phyloP scores from a whole-genome alignment of 73 alveolate species.

The Diophrys sp. region DNA sequence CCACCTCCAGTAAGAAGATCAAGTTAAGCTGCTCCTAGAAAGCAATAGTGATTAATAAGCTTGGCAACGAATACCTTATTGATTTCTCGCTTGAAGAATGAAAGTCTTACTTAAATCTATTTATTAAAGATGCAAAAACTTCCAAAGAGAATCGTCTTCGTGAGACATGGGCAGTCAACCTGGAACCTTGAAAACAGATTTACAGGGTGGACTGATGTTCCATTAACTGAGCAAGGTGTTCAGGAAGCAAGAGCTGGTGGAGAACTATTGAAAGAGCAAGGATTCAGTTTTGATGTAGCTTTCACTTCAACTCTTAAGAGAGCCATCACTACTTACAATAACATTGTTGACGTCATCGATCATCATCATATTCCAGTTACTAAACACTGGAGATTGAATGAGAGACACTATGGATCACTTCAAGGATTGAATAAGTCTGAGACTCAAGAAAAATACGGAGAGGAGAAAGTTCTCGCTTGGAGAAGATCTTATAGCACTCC shows the following conservation, averaged over 20 bases:
- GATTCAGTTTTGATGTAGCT: conserved; percentile 85
- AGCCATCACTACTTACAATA: conserved; percentile 72
- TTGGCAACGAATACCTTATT: too few relatives aligned
- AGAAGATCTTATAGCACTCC: conserved; percentile 95
- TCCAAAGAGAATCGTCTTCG: conserved; percentile 41
- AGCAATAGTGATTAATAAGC: too few relatives aligned
- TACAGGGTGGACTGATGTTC: conserved; percentile 99
- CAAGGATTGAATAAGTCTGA: conserved; percentile 97
- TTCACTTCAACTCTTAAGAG: conserved; percentile 95
- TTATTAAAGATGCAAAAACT: background rate
- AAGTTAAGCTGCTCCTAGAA: too few relatives aligned
- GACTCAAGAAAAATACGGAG: conserved; percentile 96
- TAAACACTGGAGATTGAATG: conserved; percentile 95
- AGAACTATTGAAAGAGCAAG: conserved; percentile 62
- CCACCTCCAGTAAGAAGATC: too few relatives aligned
- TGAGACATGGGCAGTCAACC: conserved; percentile 95
- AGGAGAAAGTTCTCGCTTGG: conserved; percentile 86
- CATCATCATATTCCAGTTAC: conserved; percentile 88
- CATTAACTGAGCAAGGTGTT: conserved; percentile 87
- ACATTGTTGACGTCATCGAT: conserved; percentile 78
- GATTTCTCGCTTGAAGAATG: too few relatives aligned
- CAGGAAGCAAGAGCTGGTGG: conserved; percentile 93
- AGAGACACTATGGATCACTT: conserved; percentile 98
- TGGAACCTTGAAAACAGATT: conserved; percentile 96
- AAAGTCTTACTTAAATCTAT: too few relatives aligned